Evolutionary conservation across 257 asterid species (phyloP).

Genomic region (Voacanga thouarsii): DNA sequence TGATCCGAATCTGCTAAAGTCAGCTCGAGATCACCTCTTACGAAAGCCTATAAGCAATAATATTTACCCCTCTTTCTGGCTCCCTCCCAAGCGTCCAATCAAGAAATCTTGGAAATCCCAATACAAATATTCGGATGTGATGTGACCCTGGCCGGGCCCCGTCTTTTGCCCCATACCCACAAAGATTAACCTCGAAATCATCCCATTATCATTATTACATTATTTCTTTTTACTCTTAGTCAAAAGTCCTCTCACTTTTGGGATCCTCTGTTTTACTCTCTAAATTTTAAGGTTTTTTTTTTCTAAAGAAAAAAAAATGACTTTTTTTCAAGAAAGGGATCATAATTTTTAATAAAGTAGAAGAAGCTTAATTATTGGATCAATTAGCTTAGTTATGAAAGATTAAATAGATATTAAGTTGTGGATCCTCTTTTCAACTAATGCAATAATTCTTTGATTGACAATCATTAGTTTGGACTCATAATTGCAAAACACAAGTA

Average conservation of each 20-base stretch:
- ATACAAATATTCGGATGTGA: conserved; percentile 23
- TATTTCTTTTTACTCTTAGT: background rate
- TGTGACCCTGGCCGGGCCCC: conserved; percentile 18
- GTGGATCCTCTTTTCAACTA: background rate
- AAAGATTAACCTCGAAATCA: conserved; percentile 18
- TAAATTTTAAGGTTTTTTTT: background rate
- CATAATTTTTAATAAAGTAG: background rate
- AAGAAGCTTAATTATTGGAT: conserved; percentile 1
- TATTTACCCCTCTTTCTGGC: background rate
- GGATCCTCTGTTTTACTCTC: background rate
- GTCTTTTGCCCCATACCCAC: background rate
- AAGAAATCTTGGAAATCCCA: conserved; percentile 31
- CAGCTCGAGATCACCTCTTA: conserved; percentile 22
- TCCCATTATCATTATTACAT: conserved; percentile 20
- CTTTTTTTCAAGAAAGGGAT: background rate
- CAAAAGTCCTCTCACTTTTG: background rate
- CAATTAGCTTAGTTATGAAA: background rate
- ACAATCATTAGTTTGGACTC: conserved; percentile 8
- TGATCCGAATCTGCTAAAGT: conserved; percentile 23
- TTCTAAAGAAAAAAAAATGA: background rate
- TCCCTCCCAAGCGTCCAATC: conserved; percentile 17
- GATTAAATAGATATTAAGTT: background rate
- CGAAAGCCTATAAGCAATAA: background rate
- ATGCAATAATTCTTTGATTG: conserved; percentile 10
- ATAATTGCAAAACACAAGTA: background rate